Conservation (phyloP, 140 eudicot genomes). For the Erigeron philadelphicus region DNA sequence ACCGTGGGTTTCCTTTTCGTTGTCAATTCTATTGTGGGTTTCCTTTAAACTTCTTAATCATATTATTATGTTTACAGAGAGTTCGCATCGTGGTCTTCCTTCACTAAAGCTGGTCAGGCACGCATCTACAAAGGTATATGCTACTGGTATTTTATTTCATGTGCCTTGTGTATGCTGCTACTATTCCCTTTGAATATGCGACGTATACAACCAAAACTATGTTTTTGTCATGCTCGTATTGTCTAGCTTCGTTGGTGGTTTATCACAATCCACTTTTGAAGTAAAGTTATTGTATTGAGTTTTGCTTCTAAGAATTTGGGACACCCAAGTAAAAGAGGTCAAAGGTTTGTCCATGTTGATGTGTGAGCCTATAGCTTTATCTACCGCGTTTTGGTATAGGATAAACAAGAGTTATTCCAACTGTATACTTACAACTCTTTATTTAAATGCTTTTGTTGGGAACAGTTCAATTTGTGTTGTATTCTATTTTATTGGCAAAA, state of each 20-base stretch:
- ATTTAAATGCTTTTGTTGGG: not conserved
- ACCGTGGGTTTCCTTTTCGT: not conserved
- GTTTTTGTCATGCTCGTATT: too few species aligned
- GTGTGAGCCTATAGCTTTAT: not conserved
- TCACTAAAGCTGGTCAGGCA: constrained; percentile 68
- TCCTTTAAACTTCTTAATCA: not conserved
- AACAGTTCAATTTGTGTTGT: not conserved
- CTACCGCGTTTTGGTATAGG: not conserved
- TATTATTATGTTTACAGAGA: constrained; percentile 40
- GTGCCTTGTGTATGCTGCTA: not conserved
- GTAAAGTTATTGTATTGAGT: not conserved
- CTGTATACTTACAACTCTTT: too few species aligned
- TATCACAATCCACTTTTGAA: not conserved
- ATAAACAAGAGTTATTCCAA: not conserved
- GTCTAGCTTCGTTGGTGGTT: not conserved
- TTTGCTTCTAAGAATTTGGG: not conserved
- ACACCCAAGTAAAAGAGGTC: not conserved
- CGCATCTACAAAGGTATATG: constrained; percentile 62
- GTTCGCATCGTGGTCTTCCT: constrained; percentile 96
- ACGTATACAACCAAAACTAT: not conserved
- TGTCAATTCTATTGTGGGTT: not conserved
- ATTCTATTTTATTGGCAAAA: too few species aligned
- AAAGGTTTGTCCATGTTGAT: not conserved
- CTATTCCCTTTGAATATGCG: not conserved
- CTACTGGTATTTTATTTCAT: not conserved